Conservation (phyloP, 441 rosid genomes). For the Populus trichocarpa region DNA sequence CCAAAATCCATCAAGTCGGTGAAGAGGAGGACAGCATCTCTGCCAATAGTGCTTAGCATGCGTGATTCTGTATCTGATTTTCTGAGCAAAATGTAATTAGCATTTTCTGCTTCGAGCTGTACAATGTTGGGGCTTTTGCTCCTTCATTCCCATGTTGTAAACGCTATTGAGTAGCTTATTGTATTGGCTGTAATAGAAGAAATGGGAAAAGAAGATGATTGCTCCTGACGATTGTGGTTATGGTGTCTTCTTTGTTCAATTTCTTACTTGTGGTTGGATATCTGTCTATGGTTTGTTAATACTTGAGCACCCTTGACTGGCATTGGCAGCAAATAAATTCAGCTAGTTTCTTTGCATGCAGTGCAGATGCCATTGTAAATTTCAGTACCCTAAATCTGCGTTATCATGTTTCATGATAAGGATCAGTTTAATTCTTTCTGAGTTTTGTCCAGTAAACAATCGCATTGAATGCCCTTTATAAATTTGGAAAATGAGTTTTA, state of each 20-base stretch:
- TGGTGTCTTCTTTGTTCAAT: neutral
- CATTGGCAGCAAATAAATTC: neutral
- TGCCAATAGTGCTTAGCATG: constrained; percentile 57
- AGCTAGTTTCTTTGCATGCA: neutral
- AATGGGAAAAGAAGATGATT: constrained; percentile 5
- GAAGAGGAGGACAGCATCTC: constrained; percentile 52
- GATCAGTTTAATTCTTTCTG: neutral
- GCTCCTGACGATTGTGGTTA: constrained; percentile 1
- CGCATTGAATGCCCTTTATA: neutral
- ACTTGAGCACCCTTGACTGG: neutral
- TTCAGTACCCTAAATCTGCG: neutral
- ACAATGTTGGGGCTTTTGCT: constrained; percentile 21
- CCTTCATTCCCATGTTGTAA: constrained; percentile 6
- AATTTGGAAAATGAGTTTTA: too few species aligned
- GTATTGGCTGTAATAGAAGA: constrained; percentile 16
- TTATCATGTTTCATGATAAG: neutral
- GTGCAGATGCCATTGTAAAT: neutral
- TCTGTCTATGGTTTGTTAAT: neutral
- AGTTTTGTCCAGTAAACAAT: neutral
- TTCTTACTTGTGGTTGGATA: neutral
- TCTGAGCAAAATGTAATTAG: constrained; percentile 11
- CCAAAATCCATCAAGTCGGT: constrained; percentile 44
- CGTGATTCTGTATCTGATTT: constrained; percentile 5
- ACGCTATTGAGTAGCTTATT: constrained; percentile 27
- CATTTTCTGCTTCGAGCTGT: constrained; percentile 26